Evolutionary conservation across 805 yeast species (phyloP).

Genomic region (Suhomyces xylopsoci): DNA sequence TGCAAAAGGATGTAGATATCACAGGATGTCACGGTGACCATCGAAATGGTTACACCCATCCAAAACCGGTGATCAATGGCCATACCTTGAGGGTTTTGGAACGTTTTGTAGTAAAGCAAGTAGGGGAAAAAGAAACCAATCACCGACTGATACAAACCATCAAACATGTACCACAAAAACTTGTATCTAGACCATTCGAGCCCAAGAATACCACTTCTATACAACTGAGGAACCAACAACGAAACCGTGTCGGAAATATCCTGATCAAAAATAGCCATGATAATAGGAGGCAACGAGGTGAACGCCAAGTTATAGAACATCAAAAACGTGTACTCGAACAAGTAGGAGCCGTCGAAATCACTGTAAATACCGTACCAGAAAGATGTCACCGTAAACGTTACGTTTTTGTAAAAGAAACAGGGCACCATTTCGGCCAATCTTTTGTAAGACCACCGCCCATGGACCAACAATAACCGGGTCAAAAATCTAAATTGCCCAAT

Average conservation of each 20-base stretch:
- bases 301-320: conserved; percentile 82
- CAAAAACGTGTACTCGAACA: conserved; percentile 74
- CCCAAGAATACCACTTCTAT: conserved; percentile 69
- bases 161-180: conserved; percentile 71
- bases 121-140: conserved; percentile 75
- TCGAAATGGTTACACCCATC: conserved; percentile 66
- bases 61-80: conserved; percentile 67
- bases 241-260: conserved; percentile 72
- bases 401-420: conserved; percentile 75
- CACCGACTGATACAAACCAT: conserved; percentile 73
- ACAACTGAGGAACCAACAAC: conserved; percentile 69
- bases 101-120: conserved; percentile 34
- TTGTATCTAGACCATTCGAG: conserved; percentile 67
- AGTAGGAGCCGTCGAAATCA: conserved; percentile 75
- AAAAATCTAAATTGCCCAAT: conserved; percentile 77
- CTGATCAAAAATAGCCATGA: conserved; percentile 76
- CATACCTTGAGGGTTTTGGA: conserved; percentile 50
- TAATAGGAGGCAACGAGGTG: conserved; percentile 77
- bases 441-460: conserved; percentile 86
- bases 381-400: conserved; percentile 66
- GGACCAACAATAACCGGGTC: conserved; percentile 64
- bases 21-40: conserved; percentile 66
- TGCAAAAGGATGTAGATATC: conserved; percentile 63
- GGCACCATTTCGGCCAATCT: conserved; percentile 83
- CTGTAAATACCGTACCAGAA: conserved; percentile 79